Conservation (phyloP, 1,139 yeast genomes). For the Nakaseomyces glabratus region DNA sequence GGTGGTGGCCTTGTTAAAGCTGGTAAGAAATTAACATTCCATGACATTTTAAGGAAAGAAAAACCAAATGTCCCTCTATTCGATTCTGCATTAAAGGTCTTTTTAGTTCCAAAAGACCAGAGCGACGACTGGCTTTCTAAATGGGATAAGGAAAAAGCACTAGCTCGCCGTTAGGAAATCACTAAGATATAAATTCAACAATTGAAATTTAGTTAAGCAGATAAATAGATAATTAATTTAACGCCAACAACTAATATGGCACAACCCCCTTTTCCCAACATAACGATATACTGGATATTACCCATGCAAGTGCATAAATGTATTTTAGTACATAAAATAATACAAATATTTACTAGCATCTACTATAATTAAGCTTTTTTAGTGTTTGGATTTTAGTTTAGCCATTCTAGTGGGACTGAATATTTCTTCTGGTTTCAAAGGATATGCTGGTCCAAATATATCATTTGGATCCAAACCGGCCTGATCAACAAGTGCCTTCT, state of each 20-base stretch:
- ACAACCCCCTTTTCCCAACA: not conserved
- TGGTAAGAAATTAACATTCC: constrained; percentile 66
- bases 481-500: constrained; percentile 42
- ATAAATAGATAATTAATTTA: constrained; percentile 4
- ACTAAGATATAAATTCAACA: too few relatives aligned
- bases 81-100: constrained; percentile 65
- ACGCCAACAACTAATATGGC: too few relatives aligned
- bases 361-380: too few relatives aligned
- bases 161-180: constrained; percentile 39
- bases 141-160: constrained; percentile 61
- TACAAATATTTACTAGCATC: too few relatives aligned
- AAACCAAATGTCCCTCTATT: constrained; percentile 67
- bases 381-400: constrained; percentile 1
- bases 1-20: constrained; percentile 80
- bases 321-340: too few relatives aligned
- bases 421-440: constrained; percentile 58
- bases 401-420: constrained; percentile 30
- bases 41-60: constrained; percentile 53
- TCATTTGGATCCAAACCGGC: constrained; percentile 56
- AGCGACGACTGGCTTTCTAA: constrained; percentile 53
- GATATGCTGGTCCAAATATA: constrained; percentile 72
- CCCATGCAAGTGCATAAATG: too few relatives aligned
- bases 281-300: too few relatives aligned
- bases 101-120: constrained; percentile 68
- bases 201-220: not conserved